Conservation (phyloP, 768 basidiomycete species). For the Lactarius hengduanensis region DNA sequence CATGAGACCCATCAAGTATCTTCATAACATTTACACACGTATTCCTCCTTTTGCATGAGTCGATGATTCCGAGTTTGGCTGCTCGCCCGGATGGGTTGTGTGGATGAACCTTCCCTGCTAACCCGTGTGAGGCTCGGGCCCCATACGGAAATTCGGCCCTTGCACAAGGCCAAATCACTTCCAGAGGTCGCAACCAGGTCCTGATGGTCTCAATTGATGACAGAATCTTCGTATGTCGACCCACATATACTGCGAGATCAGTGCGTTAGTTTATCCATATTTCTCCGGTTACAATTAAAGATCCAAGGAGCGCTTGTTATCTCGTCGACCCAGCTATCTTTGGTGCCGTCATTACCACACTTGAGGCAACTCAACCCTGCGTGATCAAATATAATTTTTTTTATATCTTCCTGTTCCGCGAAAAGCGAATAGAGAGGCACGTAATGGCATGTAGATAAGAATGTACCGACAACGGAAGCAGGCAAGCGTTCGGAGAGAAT, state of each 20-base stretch:
- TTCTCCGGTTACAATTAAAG: background rate
- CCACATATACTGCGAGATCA: conserved; percentile 3
- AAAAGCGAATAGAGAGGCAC: conserved; percentile 5
- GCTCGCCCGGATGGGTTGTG: background rate
- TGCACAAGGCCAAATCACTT: background rate
- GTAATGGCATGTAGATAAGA: background rate
- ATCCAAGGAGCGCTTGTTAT: background rate
- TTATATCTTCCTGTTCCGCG: background rate
- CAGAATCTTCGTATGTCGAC: background rate
- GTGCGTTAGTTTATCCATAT: background rate
- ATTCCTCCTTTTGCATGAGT: background rate
- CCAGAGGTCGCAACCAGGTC: background rate
- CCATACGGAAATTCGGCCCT: background rate
- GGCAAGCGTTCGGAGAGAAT: conserved; percentile 7
- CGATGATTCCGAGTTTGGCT: background rate
- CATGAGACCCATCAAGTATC: background rate
- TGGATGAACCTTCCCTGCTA: background rate
- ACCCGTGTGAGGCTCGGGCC: background rate
- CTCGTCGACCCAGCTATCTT: background rate
- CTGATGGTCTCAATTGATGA: background rate
- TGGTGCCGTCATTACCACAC: too few relatives aligned
- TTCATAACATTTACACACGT: background rate
- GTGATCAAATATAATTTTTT: background rate
- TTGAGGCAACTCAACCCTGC: background rate
- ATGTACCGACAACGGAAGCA: background rate